phyloP scores from a whole-genome alignment of 805 yeast genomes.

The Zygosaccharomyces kombuchaensis region DNA sequence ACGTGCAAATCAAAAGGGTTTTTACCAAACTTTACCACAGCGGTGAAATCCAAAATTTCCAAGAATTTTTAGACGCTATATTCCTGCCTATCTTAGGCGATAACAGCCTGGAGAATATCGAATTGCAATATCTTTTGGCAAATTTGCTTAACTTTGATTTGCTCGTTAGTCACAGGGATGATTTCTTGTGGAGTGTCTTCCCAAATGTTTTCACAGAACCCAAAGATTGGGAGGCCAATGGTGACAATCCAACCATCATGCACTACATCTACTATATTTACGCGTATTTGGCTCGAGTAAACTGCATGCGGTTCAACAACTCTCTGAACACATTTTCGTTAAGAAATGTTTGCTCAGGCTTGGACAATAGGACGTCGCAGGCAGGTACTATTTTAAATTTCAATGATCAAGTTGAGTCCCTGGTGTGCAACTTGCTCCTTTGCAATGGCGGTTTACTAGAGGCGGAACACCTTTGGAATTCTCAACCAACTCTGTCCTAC shows the following conservation, averaged over 20 bases:
- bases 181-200: slow-evolving; percentile 28
- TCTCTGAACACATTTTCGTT: slow-evolving; percentile 21
- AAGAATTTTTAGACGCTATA: slow-evolving; percentile 32
- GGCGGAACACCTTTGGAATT: slow-evolving; percentile 30
- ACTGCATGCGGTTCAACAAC: slow-evolving; percentile 14
- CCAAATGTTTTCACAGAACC: slow-evolving; percentile 19
- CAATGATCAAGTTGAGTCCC: slow-evolving; percentile 29
- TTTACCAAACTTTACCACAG: slow-evolving; percentile 25
- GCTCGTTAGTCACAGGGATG: slow-evolving; percentile 23
- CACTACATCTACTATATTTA: slow-evolving; percentile 38
- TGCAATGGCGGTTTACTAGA: slow-evolving; percentile 31
- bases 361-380: slow-evolving; percentile 28
- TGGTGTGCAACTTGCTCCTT: slow-evolving; percentile 28
- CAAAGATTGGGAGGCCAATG: slow-evolving; percentile 29
- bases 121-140: slow-evolving; percentile 32
- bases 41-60: slow-evolving; percentile 28
- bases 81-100: slow-evolving; percentile 35
- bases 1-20: slow-evolving; percentile 34
- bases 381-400: slow-evolving; percentile 21
- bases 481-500: slow-evolving; percentile 22
- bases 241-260: slow-evolving; percentile 39
- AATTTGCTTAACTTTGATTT: slow-evolving; percentile 35
- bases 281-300: slow-evolving; percentile 21
- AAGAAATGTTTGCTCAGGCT: slow-evolving; percentile 25
- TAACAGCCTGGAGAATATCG: slow-evolving; percentile 23